Evolutionary conservation across 345 rosid genomes (phyloP), one percentile per base, ranked within the genome.

Genomic region (Rubroshorea leprosula): DNA sequence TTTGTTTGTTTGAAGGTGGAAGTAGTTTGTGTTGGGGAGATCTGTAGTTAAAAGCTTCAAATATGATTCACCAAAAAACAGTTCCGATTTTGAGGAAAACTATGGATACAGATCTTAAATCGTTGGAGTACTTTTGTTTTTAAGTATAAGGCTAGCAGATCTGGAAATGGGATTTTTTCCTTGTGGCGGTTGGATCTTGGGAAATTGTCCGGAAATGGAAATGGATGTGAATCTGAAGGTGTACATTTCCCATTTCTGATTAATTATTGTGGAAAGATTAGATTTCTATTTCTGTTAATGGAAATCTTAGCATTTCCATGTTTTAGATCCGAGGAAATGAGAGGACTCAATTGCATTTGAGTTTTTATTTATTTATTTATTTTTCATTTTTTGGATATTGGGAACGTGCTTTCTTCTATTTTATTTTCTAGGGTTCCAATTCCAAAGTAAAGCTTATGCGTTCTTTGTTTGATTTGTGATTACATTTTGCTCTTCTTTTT

Each of bases 111-210:
- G 41, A 2, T 35, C 41, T 35, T 35, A n/a, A n/a, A n/a, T n/a
- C n/a, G n/a, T n/a, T n/a, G n/a, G n/a, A n/a, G n/a, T n/a, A n/a
- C n/a, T n/a, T n/a, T n/a, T n/a, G n/a, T n/a, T n/a, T n/a, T n/a
- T n/a, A 13, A 35, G 41, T 35, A 35, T 35, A 35, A 8, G 12
- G 12, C 12, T 47, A 58, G 60, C 58, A 67, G 75, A 73, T 83
- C 75, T 76, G 76, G 62, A 19, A 25, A 38, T 70, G 57, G 64
- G 60, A 43, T 66, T 66, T 47, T 25, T 43, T 60, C 20, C 62
- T 20, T 50, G 62, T 5, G 43, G 54, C 51, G 52, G 54, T 69
- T 61, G 61, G 45, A 55, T 25, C 2, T 29, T 17, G 21, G 43
- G 51, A 45, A 49, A 58, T 65, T 72, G 65, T 44, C 20, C 58